These are phyloP conservation scores for Rutstroemia sp. DNA, from an alignment of 2,329 filamentous ascomycete species.

Conservation along the genomic window DNA sequence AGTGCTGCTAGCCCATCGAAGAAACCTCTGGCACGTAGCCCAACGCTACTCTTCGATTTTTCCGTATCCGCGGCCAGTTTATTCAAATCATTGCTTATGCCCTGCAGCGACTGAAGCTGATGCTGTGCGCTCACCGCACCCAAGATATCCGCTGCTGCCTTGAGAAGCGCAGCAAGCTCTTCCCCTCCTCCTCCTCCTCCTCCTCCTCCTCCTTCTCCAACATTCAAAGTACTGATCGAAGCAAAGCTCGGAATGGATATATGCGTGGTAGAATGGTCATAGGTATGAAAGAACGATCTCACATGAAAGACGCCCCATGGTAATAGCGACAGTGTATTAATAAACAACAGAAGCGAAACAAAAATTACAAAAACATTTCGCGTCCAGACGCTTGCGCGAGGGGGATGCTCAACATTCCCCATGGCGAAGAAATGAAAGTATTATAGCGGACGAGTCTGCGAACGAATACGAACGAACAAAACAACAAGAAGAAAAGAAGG, in stretches of 20 bases:
- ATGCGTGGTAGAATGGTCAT: background rate
- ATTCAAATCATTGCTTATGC: constrained; percentile 6
- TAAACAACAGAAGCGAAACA: constrained; percentile 1
- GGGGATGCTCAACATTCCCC: constrained; percentile 8
- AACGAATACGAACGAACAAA: background rate
- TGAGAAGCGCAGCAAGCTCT: background rate
- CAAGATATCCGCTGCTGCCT: background rate
- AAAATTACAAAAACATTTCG: constrained; percentile 4
- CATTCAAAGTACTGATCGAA: background rate
- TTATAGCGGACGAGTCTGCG: background rate
- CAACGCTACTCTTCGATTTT: background rate
- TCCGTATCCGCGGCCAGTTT: background rate
- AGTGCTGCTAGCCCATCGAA: background rate
- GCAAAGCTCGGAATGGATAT: background rate
- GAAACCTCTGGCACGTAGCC: background rate
- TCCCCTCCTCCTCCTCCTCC: background rate
- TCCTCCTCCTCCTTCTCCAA: background rate
- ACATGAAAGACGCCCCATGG: constrained; percentile 3
- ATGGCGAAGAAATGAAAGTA: background rate
- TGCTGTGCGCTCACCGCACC: background rate
- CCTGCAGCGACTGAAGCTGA: background rate
- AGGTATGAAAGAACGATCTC: background rate
- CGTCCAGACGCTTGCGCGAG: constrained; percentile 5
- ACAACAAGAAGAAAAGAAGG: background rate
- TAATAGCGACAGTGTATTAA: constrained; percentile 5